Evolutionary conservation across 257 asterid genomes (phyloP), one percentile per base, ranked within the genome.

Genomic region (Linaria vulgaris): DNA sequence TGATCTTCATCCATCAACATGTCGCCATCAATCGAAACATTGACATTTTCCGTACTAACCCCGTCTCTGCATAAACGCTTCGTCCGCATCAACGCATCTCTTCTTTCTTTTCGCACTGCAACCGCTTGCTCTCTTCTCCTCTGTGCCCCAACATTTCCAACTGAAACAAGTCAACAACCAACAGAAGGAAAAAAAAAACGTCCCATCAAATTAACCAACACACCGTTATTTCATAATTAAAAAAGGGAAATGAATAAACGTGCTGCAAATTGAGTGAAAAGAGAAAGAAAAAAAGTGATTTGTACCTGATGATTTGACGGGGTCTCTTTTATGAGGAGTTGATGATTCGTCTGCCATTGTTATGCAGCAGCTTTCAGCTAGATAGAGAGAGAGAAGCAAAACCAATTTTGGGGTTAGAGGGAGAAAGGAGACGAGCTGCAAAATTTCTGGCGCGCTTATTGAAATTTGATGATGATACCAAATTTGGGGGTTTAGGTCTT

Each of bases 11-110:
- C 95, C 67, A 78, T 74, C 67, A 77, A 72, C 95, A 90, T 90
- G 59, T 80, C 91, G 38, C 71, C 83, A 20, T 81, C 84, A 67
- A 48, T 72, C 21, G 72, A 15, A 55, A 79, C 66, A 51, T 53
- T 79, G 27, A 69, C 78, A 34, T 62, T 64, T 6, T 78, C 91
- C 12, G 72, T 74, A 72, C 76, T 79, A 56, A 90, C 85, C 59
- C 95, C 85, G 64, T 53, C 87, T 71, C 95, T 72, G 74, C 99
- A 90, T 38, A 90, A 77, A 53, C 99, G 95, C 73, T 94, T 94
- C 0, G 95, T 74, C 57, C 97, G 82, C 81, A 94, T 82, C 76
- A 90, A 66, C 5, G 96, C 85, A 70, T 94, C 99, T 72, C 99
- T 78, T 72, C 96, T 85, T 75, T 94, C 97, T 79, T 88, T 94